A percentile compares a stretch with the other conserved stretches of the same genome.
phyloP scores from a whole-genome alignment of 2,329 filamentous ascomycete species.

The Cucurbitaria berberidis region DNA sequence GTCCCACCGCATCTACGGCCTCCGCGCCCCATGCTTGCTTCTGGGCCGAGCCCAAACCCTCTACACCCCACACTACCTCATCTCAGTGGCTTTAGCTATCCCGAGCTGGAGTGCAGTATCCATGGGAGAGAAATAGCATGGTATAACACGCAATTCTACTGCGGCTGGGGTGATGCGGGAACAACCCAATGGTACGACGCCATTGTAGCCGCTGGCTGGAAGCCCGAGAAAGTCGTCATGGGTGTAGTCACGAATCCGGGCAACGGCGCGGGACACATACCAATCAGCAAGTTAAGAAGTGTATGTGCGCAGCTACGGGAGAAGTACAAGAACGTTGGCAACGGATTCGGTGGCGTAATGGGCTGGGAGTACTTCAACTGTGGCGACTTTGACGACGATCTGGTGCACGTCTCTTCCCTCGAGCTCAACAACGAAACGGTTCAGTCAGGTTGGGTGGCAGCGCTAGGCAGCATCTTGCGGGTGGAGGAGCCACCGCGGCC shows the following conservation, averaged over 20 bases:
- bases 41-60: conserved; percentile 40
- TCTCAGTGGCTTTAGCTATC: conserved; percentile 83
- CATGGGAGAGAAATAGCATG: conserved; percentile 66
- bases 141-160: conserved; percentile 95
- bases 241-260: conserved; percentile 80
- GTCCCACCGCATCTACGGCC: conserved; percentile 39
- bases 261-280: conserved; percentile 71
- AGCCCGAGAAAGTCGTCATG: conserved; percentile 74
- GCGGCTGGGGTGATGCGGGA: conserved; percentile 77
- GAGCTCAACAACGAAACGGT: conserved; percentile 35
- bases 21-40: conserved; percentile 37
- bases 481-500: conserved; percentile 32
- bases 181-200: conserved; percentile 59
- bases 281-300: conserved; percentile 61
- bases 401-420: conserved; percentile 31
- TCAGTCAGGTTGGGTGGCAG: conserved; percentile 67
- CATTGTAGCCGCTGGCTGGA: conserved; percentile 70
- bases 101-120: conserved; percentile 65
- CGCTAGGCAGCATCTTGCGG: conserved; percentile 61
- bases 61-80: conserved; percentile 56
- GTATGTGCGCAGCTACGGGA: conserved; percentile 64
- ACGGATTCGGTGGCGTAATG: conserved; percentile 82
- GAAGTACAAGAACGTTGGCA: conserved; percentile 57
- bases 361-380: conserved; percentile 96
- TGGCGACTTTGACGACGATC: conserved; percentile 38